Evolutionary conservation across 306 rosid genomes (phyloP).

Genomic region (Lablab purpureus): DNA sequence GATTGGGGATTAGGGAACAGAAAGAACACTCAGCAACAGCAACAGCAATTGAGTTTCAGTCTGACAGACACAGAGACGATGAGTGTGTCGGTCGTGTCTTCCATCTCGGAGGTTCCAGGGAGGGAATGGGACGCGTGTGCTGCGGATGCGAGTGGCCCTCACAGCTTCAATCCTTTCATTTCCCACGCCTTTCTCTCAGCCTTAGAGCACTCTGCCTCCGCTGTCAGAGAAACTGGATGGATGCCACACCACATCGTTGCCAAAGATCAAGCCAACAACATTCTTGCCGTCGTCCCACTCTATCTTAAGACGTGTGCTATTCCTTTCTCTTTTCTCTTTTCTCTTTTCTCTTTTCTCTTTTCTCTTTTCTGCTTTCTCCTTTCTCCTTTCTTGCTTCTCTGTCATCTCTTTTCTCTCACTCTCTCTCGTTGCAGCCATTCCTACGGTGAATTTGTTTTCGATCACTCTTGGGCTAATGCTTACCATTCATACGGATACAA

Average conservation of each 20-base stretch:
- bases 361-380: no score
- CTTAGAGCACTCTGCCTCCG: constrained; percentile 73
- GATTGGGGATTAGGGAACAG: constrained; percentile 69
- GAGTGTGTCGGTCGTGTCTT: constrained; percentile 67
- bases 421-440: constrained; percentile 54
- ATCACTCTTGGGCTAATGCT: constrained; percentile 98
- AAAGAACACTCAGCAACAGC: neutral
- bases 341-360: no score
- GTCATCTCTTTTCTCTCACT: no score
- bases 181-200: constrained; percentile 77
- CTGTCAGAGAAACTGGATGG: constrained; percentile 91
- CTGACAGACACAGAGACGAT: constrained; percentile 46
- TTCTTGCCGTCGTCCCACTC: constrained; percentile 85
- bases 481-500: constrained; percentile 72
- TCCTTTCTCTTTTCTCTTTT: no score
- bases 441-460: constrained; percentile 95
- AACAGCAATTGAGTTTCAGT: constrained; percentile 60
- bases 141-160: constrained; percentile 67
- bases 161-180: constrained; percentile 81
- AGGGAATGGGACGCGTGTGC: constrained; percentile 89
- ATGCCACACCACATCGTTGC: constrained; percentile 79
- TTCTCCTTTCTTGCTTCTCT: no score
- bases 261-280: constrained; percentile 53
- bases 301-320: constrained; percentile 65
- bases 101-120: constrained; percentile 77